phyloP scores from a whole-genome alignment of 257 asterid genomes.

The Salvia miltiorrhiza region DNA sequence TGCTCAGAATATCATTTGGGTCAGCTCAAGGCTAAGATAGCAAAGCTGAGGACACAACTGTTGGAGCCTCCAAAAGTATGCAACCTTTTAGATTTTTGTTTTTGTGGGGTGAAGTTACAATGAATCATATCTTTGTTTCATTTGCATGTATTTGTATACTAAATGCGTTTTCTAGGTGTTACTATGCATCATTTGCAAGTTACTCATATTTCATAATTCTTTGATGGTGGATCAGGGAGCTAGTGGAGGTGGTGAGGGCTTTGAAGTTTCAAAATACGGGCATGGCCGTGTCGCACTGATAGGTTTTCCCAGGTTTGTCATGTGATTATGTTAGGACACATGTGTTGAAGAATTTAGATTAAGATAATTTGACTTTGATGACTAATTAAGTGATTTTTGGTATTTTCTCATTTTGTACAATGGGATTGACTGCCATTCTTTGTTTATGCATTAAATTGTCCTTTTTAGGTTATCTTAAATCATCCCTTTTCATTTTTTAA shows the following conservation, averaged over 20 bases:
- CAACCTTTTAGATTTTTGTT: background rate
- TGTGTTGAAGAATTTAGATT: background rate
- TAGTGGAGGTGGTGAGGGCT: constrained; percentile 98
- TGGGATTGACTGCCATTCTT: constrained; percentile 16
- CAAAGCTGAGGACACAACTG: constrained; percentile 94
- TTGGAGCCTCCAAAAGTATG: constrained; percentile 99
- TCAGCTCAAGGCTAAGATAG: constrained; percentile 98
- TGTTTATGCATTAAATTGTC: constrained; percentile 1
- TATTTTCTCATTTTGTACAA: constrained; percentile 14
- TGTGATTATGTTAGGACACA: constrained; percentile 16
- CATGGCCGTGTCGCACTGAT: constrained; percentile 97
- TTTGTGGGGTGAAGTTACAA: background rate
- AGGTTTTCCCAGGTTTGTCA: constrained; percentile 93
- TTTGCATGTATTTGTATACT: background rate
- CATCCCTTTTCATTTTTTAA: background rate
- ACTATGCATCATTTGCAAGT: background rate
- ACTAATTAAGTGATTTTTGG: constrained; percentile 15
- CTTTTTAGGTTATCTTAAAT: background rate
- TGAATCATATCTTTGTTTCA: background rate
- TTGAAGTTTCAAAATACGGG: constrained; percentile 95
- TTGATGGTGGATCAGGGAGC: constrained; percentile 63
- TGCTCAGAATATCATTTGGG: constrained; percentile 95
- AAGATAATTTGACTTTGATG: constrained; percentile 11
- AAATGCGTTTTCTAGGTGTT: background rate
- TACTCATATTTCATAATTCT: constrained; percentile 14